phyloP scores from a whole-genome alignment of 2,329 filamentous ascomycete genomes.

The Colletotrichum brevisporum region DNA sequence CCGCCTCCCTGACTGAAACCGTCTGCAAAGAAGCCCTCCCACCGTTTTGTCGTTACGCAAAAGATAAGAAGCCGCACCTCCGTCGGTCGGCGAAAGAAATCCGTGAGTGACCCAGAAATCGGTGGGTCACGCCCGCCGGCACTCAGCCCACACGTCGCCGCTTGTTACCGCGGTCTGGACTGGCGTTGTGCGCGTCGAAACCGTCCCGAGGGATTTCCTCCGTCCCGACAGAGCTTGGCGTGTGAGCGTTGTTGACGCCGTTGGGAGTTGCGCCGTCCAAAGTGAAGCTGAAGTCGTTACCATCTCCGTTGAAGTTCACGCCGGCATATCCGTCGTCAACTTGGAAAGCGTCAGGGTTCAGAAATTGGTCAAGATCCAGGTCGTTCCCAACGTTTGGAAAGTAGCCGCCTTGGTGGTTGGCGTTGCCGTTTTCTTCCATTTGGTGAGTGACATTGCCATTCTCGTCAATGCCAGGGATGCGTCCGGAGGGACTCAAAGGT shows the following conservation, averaged over 20 bases:
- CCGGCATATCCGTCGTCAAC: conserved; percentile 59
- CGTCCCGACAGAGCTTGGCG: conserved; percentile 62
- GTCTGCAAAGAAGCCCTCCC: conserved; percentile 19
- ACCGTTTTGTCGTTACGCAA: conserved; percentile 30
- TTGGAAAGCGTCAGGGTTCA: conserved; percentile 58
- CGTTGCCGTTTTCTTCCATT: conserved; percentile 61
- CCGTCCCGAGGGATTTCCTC: conserved; percentile 66
- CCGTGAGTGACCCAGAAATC: conserved; percentile 1
- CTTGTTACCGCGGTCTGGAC: conserved; percentile 51
- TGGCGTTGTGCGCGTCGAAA: conserved; percentile 47
- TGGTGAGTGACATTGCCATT: conserved; percentile 44
- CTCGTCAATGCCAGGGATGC: conserved; percentile 78
- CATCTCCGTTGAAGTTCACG: conserved; percentile 57
- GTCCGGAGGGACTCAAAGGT: conserved; percentile 84
- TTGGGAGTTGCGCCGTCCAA: conserved; percentile 54
- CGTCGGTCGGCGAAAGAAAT: conserved; percentile 2
- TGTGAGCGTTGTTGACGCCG: conserved; percentile 50
- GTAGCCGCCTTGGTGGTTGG: conserved; percentile 45
- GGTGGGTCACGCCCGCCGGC: not conserved
- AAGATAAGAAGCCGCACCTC: not conserved
- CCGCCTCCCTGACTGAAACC: conserved; percentile 12
- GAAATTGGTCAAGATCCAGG: conserved; percentile 66
- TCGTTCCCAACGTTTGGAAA: conserved; percentile 55
- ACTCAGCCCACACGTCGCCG: conserved; percentile 52
- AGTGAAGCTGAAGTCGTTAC: conserved; percentile 66